phyloP scores from a whole-genome alignment of 192 early-diverging fungal genomes.

The Lunasporangiospora selenospora region DNA sequence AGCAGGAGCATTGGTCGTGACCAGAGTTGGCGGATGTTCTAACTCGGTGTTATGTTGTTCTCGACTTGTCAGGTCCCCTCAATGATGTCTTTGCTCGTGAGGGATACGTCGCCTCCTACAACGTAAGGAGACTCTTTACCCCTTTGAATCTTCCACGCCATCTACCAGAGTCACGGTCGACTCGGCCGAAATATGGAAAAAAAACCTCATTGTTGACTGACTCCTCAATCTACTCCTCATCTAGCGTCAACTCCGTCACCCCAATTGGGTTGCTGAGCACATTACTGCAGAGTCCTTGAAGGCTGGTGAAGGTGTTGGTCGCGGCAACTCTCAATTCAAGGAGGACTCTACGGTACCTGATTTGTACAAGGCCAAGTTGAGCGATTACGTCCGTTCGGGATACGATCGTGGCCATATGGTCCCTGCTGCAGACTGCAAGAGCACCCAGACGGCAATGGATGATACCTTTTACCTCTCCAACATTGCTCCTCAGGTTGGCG shows the following conservation, averaged over 20 bases:
- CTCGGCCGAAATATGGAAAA: slow-evolving; percentile 7
- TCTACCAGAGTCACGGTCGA: slow-evolving; percentile 80
- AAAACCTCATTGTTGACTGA: background rate
- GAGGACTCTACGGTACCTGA: slow-evolving; percentile 79
- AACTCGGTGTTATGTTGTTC: background rate
- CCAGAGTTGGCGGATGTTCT: background rate
- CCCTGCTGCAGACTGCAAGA: slow-evolving; percentile 87
- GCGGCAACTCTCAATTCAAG: slow-evolving; percentile 76
- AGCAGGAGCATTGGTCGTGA: background rate
- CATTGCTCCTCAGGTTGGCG: slow-evolving; percentile 82
- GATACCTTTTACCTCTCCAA: slow-evolving; percentile 89
- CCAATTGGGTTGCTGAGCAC: slow-evolving; percentile 68
- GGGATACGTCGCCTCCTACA: slow-evolving; percentile 79
- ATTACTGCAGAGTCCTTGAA: slow-evolving; percentile 66
- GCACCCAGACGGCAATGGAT: slow-evolving; percentile 74
- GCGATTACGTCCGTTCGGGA: slow-evolving; percentile 82
- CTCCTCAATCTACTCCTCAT: background rate
- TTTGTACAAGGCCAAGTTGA: slow-evolving; percentile 75
- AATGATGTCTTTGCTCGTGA: slow-evolving; percentile 73
- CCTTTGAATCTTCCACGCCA: no score
- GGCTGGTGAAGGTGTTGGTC: slow-evolving; percentile 63
- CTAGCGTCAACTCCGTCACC: slow-evolving; percentile 50
- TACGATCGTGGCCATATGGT: slow-evolving; percentile 95
- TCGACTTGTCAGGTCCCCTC: slow-evolving; percentile 66
- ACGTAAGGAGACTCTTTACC: slow-evolving; percentile 36